Evolutionary conservation across 129 eudicot species (phyloP).

Genomic region (Kitagawia praeruptora): DNA sequence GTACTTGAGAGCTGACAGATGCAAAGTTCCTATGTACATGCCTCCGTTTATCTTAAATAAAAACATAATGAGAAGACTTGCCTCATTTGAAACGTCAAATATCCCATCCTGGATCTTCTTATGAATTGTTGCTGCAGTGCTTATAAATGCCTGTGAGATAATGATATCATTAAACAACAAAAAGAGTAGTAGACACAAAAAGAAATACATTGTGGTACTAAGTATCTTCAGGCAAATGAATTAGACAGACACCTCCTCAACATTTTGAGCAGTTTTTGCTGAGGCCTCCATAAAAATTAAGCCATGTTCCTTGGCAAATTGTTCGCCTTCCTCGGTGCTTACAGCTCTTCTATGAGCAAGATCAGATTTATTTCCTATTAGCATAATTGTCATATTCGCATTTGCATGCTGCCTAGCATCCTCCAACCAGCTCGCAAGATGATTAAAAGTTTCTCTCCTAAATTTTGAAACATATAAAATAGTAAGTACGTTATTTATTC

Average conservation of each 20-base stretch:
- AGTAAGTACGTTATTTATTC: not conserved
- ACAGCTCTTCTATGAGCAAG: slow-evolving; percentile 88
- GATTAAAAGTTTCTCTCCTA: slow-evolving; percentile 90
- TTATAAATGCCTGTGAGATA: slow-evolving; percentile 62
- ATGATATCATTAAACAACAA: not conserved
- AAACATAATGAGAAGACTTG: not conserved
- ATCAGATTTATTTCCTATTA: slow-evolving; percentile 80
- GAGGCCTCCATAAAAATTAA: slow-evolving; percentile 85
- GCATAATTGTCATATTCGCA: slow-evolving; percentile 89
- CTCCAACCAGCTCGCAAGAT: slow-evolving; percentile 93
- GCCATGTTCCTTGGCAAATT: slow-evolving; percentile 88
- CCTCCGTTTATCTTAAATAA: not conserved
- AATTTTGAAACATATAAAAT: not conserved
- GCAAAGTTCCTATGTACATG: not conserved
- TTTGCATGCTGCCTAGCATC: slow-evolving; percentile 95
- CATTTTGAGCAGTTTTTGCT: slow-evolving; percentile 91
- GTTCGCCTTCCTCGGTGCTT: slow-evolving; percentile 93
- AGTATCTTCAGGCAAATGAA: not conserved
- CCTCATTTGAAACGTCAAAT: slow-evolving; percentile 93
- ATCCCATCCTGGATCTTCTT: slow-evolving; percentile 93
- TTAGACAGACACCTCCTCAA: slow-evolving; percentile 56
- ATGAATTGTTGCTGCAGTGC: slow-evolving; percentile 70
- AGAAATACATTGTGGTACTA: not conserved
- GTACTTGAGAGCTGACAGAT: not conserved
- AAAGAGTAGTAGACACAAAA: not conserved